A percentile compares a stretch with the other conserved stretches of the same genome.
phyloP scores from a whole-genome alignment of 1,284 basidiomycete genomes.

The Ganoderma sinense region DNA sequence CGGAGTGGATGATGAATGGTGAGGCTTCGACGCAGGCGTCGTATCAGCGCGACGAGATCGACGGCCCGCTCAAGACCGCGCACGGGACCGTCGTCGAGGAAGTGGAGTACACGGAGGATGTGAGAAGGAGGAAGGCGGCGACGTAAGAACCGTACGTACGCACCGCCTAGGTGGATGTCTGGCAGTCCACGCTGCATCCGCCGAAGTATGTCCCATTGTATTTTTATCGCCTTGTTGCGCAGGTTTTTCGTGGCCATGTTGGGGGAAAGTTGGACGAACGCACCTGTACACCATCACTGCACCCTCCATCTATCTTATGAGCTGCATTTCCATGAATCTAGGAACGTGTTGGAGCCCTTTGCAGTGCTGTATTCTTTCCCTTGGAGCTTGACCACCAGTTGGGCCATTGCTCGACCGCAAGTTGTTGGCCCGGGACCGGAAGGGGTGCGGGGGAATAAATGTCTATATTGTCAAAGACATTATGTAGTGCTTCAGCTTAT shows the following conservation, averaged over 20 bases:
- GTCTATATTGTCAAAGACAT: neutral
- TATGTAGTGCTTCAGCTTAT: neutral
- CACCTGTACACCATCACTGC: neutral
- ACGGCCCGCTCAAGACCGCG: conserved; percentile 47
- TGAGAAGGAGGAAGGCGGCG: conserved; percentile 13
- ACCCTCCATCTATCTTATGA: neutral
- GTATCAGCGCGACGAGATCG: conserved; percentile 50
- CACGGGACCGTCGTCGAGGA: conserved; percentile 20
- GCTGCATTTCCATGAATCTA: neutral
- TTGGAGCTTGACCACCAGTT: neutral
- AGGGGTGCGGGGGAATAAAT: neutral
- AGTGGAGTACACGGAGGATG: conserved; percentile 19
- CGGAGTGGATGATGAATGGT: conserved; percentile 25
- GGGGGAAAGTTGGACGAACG: neutral
- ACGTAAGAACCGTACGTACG: neutral
- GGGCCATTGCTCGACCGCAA: neutral
- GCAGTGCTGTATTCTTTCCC: neutral
- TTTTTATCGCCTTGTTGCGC: conserved; percentile 3
- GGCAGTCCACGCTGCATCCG: neutral
- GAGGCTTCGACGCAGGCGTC: conserved; percentile 37
- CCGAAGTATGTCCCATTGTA: conserved; percentile 11
- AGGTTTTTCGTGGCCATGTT: neutral
- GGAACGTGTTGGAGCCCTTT: neutral
- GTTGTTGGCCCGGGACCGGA: too few species aligned
- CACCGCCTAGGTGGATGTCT: neutral